These are phyloP conservation scores for Cladorrhinum sp. DNA, from an alignment of 2,329 filamentous ascomycete species.

Conservation along the genomic window DNA sequence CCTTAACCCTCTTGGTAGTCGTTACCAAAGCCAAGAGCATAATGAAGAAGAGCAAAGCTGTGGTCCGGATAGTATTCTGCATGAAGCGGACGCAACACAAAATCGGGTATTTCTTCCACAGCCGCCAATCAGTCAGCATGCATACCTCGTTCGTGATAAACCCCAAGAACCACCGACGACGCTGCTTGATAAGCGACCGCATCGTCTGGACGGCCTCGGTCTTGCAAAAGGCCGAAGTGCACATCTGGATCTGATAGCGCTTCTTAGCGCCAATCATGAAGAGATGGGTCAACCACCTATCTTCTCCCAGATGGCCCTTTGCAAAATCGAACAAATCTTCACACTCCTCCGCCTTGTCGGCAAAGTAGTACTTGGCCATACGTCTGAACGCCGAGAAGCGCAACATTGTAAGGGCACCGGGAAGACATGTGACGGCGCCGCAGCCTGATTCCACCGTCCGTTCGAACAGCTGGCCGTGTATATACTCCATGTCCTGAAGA, in stretches of 20 bases:
- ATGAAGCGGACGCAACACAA: constrained; percentile 84
- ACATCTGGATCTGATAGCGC: constrained; percentile 95
- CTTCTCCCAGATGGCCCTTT: constrained; percentile 92
- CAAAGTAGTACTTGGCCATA: constrained; percentile 99
- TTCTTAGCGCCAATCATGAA: constrained; percentile 98
- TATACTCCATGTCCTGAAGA: constrained; percentile 96
- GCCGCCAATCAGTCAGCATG: constrained; percentile 90
- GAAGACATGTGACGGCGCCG: constrained; percentile 89
- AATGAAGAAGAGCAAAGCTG: constrained; percentile 89
- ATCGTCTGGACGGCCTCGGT: constrained; percentile 94
- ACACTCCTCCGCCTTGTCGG: constrained; percentile 92
- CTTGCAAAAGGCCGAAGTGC: constrained; percentile 96
- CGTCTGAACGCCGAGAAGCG: constrained; percentile 93
- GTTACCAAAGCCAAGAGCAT: constrained; percentile 83
- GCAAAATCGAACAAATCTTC: constrained; percentile 96
- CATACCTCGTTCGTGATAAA: constrained; percentile 98
- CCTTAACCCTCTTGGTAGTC: constrained; percentile 72
- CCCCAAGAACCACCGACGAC: constrained; percentile 92
- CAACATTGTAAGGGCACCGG: constrained; percentile 91
- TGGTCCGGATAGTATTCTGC: constrained; percentile 95
- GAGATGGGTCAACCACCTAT: constrained; percentile 93
- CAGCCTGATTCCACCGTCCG: constrained; percentile 92
- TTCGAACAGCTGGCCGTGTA: constrained; percentile 95
- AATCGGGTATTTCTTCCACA: constrained; percentile 89
- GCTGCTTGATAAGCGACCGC: constrained; percentile 82